Conservation (phyloP, 2,329 filamentous ascomycete species). For the Pseudodiploospora longispora region DNA sequence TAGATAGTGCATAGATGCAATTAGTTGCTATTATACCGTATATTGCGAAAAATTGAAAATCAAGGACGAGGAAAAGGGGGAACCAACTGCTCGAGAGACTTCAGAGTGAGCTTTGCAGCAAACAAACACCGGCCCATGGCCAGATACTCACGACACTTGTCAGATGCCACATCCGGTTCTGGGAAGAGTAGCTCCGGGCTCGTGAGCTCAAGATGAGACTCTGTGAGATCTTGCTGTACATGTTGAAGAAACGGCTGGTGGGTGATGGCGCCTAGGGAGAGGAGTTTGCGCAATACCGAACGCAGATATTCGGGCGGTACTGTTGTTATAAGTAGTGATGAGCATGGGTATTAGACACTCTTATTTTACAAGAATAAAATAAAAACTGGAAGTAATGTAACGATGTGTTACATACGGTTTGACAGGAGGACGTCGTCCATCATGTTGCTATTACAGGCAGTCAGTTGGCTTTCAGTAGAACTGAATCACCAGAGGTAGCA, state of each 20-base stretch:
- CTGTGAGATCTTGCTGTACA: conserved; percentile 19
- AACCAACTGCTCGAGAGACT: conserved; percentile 23
- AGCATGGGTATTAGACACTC: no score
- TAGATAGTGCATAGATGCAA: background rate
- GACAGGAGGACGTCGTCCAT: conserved; percentile 34
- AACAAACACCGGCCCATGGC: conserved; percentile 27
- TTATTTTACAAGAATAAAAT: background rate
- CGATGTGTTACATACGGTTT: conserved; percentile 16
- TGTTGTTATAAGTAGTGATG: background rate
- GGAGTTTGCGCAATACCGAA: conserved; percentile 24
- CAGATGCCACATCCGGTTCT: conserved; percentile 13
- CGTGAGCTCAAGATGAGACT: conserved; percentile 15
- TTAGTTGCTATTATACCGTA: background rate
- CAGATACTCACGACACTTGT: conserved; percentile 18
- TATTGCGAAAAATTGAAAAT: background rate
- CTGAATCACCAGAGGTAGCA: no score
- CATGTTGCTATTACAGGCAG: conserved; percentile 22
- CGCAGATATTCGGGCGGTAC: conserved; percentile 24
- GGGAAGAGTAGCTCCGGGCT: conserved; percentile 18
- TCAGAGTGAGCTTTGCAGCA: conserved; percentile 24
- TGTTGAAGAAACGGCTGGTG: conserved; percentile 26
- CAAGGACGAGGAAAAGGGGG: background rate
- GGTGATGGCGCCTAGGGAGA: conserved; percentile 21
- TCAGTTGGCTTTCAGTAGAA: background rate
- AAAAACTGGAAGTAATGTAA: background rate